Evolutionary conservation across 2,329 filamentous ascomycete genomes (phyloP).

Genomic region (Trichoderma oligosporum): DNA sequence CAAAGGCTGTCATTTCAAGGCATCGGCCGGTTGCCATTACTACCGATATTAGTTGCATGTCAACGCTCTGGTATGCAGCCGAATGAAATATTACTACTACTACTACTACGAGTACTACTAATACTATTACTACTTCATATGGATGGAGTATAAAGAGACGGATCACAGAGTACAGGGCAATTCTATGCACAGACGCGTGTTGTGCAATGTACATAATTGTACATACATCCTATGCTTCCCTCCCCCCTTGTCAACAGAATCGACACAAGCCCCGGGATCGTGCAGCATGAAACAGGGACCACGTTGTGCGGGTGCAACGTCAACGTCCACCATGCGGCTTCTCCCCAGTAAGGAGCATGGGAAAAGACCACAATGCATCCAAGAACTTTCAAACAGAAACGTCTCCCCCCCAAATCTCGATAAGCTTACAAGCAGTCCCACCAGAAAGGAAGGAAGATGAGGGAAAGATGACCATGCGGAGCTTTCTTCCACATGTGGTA

Average conservation of each 20-base stretch:
- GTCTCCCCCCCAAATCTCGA: constrained; percentile 1
- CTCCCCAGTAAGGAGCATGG: background rate
- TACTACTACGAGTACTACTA: too few relatives aligned
- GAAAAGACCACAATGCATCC: background rate
- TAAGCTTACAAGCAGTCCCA: constrained; percentile 2
- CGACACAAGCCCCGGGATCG: constrained; percentile 7
- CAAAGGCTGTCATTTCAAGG: background rate
- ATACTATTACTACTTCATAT: too few relatives aligned
- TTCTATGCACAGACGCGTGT: background rate
- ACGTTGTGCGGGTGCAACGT: constrained; percentile 3
- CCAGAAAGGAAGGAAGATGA: background rate
- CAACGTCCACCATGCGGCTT: background rate
- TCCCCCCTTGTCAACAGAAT: background rate
- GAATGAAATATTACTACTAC: background rate
- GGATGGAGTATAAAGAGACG: background rate
- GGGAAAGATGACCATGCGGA: background rate
- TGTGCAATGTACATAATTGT: background rate
- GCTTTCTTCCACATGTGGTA: background rate
- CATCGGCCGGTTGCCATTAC: constrained; percentile 6
- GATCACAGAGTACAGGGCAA: background rate
- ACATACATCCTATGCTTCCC: background rate
- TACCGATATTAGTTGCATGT: background rate
- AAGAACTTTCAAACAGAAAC: background rate
- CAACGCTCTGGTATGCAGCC: background rate
- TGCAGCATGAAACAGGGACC: constrained; percentile 6